Percentiles rank a stretch among this genome's conserved stretches.
Evolutionary conservation across 192 early-diverging fungal species (phyloP).

Genomic region (Backusella sp.): DNA sequence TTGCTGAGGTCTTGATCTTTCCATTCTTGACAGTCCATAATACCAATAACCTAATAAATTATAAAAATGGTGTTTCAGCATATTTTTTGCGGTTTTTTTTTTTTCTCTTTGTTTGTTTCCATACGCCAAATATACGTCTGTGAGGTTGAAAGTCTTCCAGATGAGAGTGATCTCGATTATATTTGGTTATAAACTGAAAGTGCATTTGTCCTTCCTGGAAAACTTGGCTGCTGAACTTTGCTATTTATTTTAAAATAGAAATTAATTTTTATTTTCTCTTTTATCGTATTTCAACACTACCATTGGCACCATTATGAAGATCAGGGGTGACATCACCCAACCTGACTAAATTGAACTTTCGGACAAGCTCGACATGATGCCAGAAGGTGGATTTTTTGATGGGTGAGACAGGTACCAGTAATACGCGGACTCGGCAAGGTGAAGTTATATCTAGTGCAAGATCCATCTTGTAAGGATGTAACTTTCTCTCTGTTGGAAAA

Average conservation of each 20-base stretch:
- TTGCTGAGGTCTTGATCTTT: slow-evolving; percentile 49
- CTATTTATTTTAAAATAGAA: slow-evolving; percentile 20
- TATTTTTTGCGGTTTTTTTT: not conserved
- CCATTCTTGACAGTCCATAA: slow-evolving; percentile 77
- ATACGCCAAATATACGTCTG: slow-evolving; percentile 71
- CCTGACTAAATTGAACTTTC: slow-evolving; percentile 59
- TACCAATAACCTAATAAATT: slow-evolving; percentile 66
- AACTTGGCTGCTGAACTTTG: slow-evolving; percentile 55
- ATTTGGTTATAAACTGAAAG: slow-evolving; percentile 70
- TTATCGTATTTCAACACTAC: not conserved
- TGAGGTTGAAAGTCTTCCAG: slow-evolving; percentile 77
- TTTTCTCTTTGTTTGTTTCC: not conserved
- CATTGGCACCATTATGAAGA: slow-evolving; percentile 38
- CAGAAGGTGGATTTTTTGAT: slow-evolving; percentile 63
- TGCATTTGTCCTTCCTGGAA: slow-evolving; percentile 67
- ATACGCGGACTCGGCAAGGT: slow-evolving; percentile 57
- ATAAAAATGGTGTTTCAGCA: not conserved
- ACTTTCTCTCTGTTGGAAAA: not conserved
- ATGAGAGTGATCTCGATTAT: slow-evolving; percentile 61
- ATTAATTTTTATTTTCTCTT: not conserved
- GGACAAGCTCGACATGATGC: slow-evolving; percentile 62
- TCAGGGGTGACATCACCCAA: slow-evolving; percentile 72
- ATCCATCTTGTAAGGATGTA: slow-evolving; percentile 24
- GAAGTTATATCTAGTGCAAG: slow-evolving; percentile 49
- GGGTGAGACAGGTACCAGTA: slow-evolving; percentile 71